Percentiles rank a stretch among this genome's conserved stretches.
Evolutionary conservation across 2,329 filamentous ascomycete genomes (phyloP).

Genomic region (Westerdykella aurantiaca): DNA sequence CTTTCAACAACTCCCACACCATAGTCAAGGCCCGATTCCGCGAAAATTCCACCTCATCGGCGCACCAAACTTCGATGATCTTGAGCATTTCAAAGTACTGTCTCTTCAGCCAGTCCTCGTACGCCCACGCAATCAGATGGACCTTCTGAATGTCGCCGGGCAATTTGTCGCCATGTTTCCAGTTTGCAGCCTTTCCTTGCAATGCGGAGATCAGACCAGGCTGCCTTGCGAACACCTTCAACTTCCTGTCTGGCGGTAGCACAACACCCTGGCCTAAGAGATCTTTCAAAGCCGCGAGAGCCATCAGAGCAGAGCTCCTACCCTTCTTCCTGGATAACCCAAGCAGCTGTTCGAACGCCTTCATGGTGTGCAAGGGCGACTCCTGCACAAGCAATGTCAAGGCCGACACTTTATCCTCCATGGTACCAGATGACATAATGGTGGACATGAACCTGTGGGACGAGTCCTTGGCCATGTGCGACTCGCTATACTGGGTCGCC

Average conservation of each 20-base stretch:
- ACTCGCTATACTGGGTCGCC: slow-evolving; percentile 65
- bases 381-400: slow-evolving; percentile 92
- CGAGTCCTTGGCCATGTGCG: slow-evolving; percentile 68
- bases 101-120: slow-evolving; percentile 91
- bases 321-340: slow-evolving; percentile 86
- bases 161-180: slow-evolving; percentile 64
- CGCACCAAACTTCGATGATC: slow-evolving; percentile 85
- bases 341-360: slow-evolving; percentile 80
- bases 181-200: slow-evolving; percentile 56
- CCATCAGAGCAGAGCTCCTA: slow-evolving; percentile 84
- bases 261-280: slow-evolving; percentile 83
- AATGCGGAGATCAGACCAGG: slow-evolving; percentile 68
- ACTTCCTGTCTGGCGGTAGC: slow-evolving; percentile 72
- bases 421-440: slow-evolving; percentile 92
- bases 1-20: slow-evolving; percentile 82
- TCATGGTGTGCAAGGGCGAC: slow-evolving; percentile 87
- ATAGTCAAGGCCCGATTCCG: slow-evolving; percentile 83
- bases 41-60: slow-evolving; percentile 92
- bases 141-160: slow-evolving; percentile 67
- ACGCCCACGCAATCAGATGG: slow-evolving; percentile 83
- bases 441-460: slow-evolving; percentile 95
- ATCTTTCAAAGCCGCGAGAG: slow-evolving; percentile 91
- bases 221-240: slow-evolving; percentile 74
- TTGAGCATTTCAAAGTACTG: slow-evolving; percentile 92
- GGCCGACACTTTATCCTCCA: slow-evolving; percentile 94